Evolutionary conservation across 148 eudicot species (phyloP).

Genomic region (Heliamphora exappendiculata): DNA sequence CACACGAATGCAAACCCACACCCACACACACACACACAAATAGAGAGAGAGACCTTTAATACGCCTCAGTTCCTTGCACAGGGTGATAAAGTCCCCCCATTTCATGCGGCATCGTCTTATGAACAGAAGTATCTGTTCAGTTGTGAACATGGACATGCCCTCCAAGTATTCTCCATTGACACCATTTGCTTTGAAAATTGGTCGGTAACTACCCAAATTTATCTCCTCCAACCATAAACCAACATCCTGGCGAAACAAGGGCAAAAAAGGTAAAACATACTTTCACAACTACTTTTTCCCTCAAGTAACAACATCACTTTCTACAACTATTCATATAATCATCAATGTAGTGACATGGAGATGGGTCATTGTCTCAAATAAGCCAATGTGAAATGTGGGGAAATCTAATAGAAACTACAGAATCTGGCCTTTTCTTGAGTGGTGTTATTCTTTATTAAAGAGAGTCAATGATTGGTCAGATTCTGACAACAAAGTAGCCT

Average conservation of each 20-base stretch:
- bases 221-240: conserved; percentile 95
- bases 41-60: conserved; percentile 56
- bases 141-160: conserved; percentile 98
- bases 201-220: conserved; percentile 78
- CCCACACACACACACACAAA: not conserved
- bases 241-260: conserved; percentile 57
- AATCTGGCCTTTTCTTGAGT: not conserved
- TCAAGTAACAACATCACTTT: not conserved
- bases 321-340: not conserved
- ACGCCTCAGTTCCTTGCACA: conserved; percentile 95
- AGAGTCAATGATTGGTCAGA: not conserved
- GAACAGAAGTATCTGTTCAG: conserved; percentile 89
- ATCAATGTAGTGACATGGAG: not conserved
- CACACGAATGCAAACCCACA: too few species aligned
- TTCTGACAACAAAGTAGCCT: not conserved
- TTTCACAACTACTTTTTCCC: not conserved
- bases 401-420: not conserved
- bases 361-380: not conserved
- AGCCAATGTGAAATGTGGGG: not conserved
- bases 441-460: not conserved
- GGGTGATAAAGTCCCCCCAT: conserved; percentile 94
- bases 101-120: conserved; percentile 97
- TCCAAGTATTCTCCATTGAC: conserved; percentile 96
- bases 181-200: conserved; percentile 72
- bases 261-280: not conserved